Evolutionary conservation across 352 stramenopile species (phyloP).

Genomic region (Pythium phragmitis): DNA sequence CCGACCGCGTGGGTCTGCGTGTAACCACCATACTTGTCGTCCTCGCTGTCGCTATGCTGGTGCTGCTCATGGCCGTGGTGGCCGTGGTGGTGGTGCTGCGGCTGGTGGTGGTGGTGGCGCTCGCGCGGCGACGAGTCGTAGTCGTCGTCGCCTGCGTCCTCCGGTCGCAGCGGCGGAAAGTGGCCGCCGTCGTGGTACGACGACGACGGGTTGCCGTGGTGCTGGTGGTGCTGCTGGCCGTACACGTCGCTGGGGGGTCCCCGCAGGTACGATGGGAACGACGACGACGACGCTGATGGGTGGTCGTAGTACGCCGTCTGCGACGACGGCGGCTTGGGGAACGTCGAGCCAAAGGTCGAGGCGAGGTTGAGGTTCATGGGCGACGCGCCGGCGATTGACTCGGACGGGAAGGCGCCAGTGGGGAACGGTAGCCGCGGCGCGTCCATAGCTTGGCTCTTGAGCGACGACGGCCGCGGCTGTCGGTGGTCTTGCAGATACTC

Average conservation of each 20-base stretch:
- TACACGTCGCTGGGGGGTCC: constrained; percentile 34
- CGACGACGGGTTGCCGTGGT: constrained; percentile 7
- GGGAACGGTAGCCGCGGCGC: constrained; percentile 50
- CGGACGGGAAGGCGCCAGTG: constrained; percentile 57
- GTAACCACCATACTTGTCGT: constrained; percentile 47
- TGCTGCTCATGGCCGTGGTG: constrained; percentile 35
- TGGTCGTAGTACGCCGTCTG: constrained; percentile 40
- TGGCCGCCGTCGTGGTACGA: constrained; percentile 21
- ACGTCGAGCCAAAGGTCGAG: constrained; percentile 38
- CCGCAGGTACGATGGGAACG: constrained; percentile 45
- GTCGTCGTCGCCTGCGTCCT: constrained; percentile 23
- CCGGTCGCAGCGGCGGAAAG: constrained; percentile 33
- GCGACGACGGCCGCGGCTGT: not conserved
- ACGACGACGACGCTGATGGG: constrained; percentile 12
- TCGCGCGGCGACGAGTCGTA: constrained; percentile 31
- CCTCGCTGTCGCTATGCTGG: constrained; percentile 30
- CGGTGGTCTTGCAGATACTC: constrained; percentile 18
- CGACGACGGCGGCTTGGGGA: constrained; percentile 31
- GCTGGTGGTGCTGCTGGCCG: constrained; percentile 9
- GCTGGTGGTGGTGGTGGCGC: constrained; percentile 14
- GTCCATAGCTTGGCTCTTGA: constrained; percentile 9
- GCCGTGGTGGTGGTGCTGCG: constrained; percentile 6
- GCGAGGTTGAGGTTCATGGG: constrained; percentile 27
- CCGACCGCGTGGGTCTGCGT: constrained; percentile 55
- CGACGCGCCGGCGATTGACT: constrained; percentile 30